Conservation (phyloP, 2,329 filamentous ascomycete genomes). For the Epichloe sibirici region DNA sequence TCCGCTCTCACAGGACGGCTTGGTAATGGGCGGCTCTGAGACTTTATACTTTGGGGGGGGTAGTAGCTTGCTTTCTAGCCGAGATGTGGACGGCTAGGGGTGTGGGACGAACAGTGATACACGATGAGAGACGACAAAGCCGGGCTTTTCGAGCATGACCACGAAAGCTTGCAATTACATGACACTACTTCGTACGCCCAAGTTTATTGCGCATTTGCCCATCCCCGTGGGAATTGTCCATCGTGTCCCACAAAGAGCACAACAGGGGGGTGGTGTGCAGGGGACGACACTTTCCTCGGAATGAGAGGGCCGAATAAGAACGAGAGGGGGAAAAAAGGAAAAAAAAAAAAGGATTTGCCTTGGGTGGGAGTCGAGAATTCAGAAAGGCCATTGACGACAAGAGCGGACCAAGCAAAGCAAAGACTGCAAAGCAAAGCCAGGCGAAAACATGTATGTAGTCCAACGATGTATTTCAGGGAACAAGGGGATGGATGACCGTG, state of each 20-base stretch:
- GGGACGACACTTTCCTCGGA: background rate
- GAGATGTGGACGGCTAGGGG: background rate
- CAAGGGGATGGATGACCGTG: background rate
- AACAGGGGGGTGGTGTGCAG: background rate
- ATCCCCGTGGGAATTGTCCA: background rate
- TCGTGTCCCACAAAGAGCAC: background rate
- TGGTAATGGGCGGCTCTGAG: constrained; percentile 3
- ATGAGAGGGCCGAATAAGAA: background rate
- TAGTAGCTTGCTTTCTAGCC: background rate
- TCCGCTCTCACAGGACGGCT: background rate
- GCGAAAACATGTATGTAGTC: background rate
- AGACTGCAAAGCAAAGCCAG: too few relatives aligned
- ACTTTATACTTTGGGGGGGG: constrained; percentile 7
- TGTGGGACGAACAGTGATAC: background rate
- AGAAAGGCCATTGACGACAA: too few relatives aligned
- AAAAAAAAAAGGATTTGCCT: too few relatives aligned
- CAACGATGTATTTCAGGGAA: constrained; percentile 1
- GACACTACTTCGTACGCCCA: background rate
- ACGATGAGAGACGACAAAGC: background rate
- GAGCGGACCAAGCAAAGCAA: too few relatives aligned
- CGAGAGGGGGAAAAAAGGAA: background rate
- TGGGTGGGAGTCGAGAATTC: too few relatives aligned
- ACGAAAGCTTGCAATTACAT: background rate
- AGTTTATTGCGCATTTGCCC: background rate
- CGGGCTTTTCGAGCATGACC: background rate